Percentiles rank a stretch among this genome's conserved stretches.
Evolutionary conservation across 2,329 filamentous ascomycete species (phyloP).

Genomic region (Penicillium sp.): DNA sequence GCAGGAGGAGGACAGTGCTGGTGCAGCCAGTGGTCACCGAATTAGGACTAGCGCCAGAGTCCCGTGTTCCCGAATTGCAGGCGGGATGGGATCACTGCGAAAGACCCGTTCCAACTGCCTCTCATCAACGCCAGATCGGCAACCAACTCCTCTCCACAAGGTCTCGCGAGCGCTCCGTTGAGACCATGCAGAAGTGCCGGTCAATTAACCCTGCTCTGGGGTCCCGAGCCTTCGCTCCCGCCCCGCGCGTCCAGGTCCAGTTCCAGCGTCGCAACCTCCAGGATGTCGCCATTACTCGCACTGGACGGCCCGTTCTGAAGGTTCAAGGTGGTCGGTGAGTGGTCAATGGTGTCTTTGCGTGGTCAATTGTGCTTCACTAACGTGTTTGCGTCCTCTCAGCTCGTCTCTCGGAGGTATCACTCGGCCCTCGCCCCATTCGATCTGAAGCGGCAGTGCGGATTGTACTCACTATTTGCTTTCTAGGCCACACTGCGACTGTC

Average conservation of each 20-base stretch:
- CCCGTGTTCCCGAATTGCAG: slow-evolving; percentile 18
- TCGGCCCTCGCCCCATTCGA: slow-evolving; percentile 14
- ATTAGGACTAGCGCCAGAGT: slow-evolving; percentile 28
- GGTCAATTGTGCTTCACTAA: slow-evolving; percentile 17
- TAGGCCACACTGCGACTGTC: slow-evolving; percentile 92
- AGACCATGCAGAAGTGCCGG: slow-evolving; percentile 44
- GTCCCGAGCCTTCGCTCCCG: slow-evolving; percentile 33
- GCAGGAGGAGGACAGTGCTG: too few species aligned
- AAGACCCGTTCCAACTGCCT: slow-evolving; percentile 22
- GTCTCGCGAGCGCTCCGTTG: slow-evolving; percentile 25
- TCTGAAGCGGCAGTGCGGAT: slow-evolving; percentile 13
- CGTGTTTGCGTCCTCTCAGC: slow-evolving; percentile 41
- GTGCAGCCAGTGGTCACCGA: slow-evolving; percentile 10
- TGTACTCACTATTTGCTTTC: slow-evolving; percentile 23
- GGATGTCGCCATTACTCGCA: slow-evolving; percentile 89
- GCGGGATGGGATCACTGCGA: slow-evolving; percentile 16
- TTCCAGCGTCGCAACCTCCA: slow-evolving; percentile 52
- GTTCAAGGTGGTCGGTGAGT: slow-evolving; percentile 81
- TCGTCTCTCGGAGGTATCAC: slow-evolving; percentile 75
- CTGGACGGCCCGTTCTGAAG: slow-evolving; percentile 90
- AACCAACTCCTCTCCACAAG: slow-evolving; percentile 21
- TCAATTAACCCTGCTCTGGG: slow-evolving; percentile 38
- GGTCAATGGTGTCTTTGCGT: slow-evolving; percentile 11
- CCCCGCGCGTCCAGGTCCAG: slow-evolving; percentile 35
- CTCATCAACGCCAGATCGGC: slow-evolving; percentile 17